Evolutionary conservation across 306 rosid species (phyloP).

Genomic region (Dicorynia guianensis): DNA sequence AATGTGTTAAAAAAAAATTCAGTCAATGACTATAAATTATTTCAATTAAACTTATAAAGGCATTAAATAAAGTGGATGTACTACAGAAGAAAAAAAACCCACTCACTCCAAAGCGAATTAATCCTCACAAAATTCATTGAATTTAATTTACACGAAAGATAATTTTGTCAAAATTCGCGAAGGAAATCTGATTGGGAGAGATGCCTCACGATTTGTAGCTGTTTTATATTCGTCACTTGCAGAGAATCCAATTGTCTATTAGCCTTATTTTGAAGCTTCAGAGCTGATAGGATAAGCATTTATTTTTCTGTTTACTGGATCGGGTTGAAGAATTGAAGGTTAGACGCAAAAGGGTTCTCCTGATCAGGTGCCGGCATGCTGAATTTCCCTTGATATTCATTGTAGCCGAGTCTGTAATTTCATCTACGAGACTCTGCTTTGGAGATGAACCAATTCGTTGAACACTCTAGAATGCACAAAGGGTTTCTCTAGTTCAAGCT

Average conservation of each 20-base stretch:
- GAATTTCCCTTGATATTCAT: constrained; percentile 49
- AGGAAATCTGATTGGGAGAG: constrained; percentile 37
- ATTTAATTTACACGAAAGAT: no score
- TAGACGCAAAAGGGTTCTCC: constrained; percentile 41
- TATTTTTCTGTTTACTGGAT: constrained; percentile 46
- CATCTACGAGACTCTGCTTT: constrained; percentile 51
- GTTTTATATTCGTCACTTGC: constrained; percentile 37
- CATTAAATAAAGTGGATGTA: no score
- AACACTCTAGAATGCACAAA: constrained; percentile 69
- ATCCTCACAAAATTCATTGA: no score
- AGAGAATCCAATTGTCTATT: constrained; percentile 42
- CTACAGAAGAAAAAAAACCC: no score
- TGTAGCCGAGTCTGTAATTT: constrained; percentile 24
- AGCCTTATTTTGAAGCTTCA: constrained; percentile 51
- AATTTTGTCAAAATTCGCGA: no score
- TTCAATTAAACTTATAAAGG: no score
- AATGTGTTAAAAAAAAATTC: no score
- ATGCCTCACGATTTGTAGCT: constrained; percentile 40
- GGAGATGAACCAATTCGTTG: constrained; percentile 71
- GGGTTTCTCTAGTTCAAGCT: constrained; percentile 88
- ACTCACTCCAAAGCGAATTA: no score
- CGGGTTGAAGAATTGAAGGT: constrained; percentile 50
- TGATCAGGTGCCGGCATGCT: constrained; percentile 64
- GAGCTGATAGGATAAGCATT: constrained; percentile 39
- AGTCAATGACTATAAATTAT: no score